Base-by-base conservation (phyloP, 2,329 filamentous ascomycete genomes). In the Aspergillus costaricaensis region DNA sequence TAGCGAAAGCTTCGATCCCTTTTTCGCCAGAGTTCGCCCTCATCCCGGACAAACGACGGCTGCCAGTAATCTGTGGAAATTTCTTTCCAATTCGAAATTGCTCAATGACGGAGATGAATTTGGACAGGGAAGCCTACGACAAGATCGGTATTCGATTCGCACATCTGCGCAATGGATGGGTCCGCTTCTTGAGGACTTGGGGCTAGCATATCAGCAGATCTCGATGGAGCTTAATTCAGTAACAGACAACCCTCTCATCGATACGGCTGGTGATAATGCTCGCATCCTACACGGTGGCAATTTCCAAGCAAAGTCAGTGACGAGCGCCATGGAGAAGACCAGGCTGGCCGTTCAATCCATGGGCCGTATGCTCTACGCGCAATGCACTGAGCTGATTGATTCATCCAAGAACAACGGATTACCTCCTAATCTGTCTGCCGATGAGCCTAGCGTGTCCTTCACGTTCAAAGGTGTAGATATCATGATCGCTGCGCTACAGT, bases 121-220 rank as follows among this genome's bases (percentile, higher is more conserved):
- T 5, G n/a, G 25, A 12, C 47, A 27, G 4, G 41, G 36, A 10
- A 50, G 14, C 8, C 30, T 58, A 14, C 19, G 50, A 14, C 85
- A 90, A 68, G 88, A 90, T 70, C 80, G 88, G 3, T 90, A 90
- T 65, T 80, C 86, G 0, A 76, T 88, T 3, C 81, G 88, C 6
- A 90, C 84, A 0, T 81, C 86, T 0, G 79, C 85, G 0, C 88
- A 91, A 73, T 90, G 88, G 88, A 79, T 90, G 27, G 86, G 86
- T 0, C 88, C 88, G 0, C 79, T 85, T 30, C 74, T 90, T 0
- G 88, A 91, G 68, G 86, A 90, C 62, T 74, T 90, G 0, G 49
- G 76, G 0, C 79, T 88, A 0, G 85, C 87, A 0, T 76, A 81
- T 43, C 70, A 77, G 4, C 88, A 90, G 68, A 68, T 90, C 0